Base-by-base conservation (phyloP, 371 early-diverging fungal species). In the Gilbertella persicaria region DNA sequence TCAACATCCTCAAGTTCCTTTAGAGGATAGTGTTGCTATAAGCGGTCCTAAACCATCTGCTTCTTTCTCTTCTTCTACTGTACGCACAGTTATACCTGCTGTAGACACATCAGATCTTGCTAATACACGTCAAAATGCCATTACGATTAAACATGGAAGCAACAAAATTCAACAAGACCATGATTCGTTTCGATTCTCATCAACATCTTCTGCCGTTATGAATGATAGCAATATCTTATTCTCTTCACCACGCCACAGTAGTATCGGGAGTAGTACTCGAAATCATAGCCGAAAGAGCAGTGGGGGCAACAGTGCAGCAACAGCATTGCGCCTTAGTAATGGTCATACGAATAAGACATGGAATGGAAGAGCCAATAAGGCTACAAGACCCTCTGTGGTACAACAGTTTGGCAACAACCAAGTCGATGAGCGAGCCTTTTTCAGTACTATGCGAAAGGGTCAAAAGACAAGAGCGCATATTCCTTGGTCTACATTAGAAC, bases 61-160 rank as follows among this genome's bases (percentile, higher is more conserved):
- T 2, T 64, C 64, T 0, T 59, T 64, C 39, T 64, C 64, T 9
- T 64, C 64, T 2, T 64, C 64, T 13, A 64, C 64, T 9, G 52
- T 52, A 5, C 55, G 52, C 6, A 64, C 64, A 0, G 48, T 64
- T 26, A 45, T 64, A 21, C 56, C 60, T 13, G 48, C 29, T 0
- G 20, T 21, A 30, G 28, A 16, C 24, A n/a, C 17, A 30, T 13
- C 24, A 45, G 45, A 55, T 6, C 42, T 35, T 10, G 20, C 42
- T 16, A 29, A 45, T 16, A 41, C 39, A 2, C 53, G 60, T 29
- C 43, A 55, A 50, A 60, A 52, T 24, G 50, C 59, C 5, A 45
- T 51, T 21, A 46, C 17, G 4, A 10, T 10, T 12, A 41, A 46
- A 23, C n/a, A 52, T 16, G 62, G 52, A 5, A 55, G 62, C 16